Conservation (phyloP, 1,139 yeast genomes). For the Pichia norvegensis region DNA sequence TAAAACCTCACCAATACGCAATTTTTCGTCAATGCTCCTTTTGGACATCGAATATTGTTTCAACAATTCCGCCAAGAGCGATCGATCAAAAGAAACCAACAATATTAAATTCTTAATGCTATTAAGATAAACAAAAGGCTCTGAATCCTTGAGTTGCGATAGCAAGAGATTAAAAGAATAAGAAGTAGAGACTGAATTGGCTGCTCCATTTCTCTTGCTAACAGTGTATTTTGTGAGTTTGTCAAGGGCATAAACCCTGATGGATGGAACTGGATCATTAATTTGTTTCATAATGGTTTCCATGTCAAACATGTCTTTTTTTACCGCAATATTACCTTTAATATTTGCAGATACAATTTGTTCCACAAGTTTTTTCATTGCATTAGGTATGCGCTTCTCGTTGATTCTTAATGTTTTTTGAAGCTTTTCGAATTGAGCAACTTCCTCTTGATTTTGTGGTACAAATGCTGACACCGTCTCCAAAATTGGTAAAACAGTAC, state of each 20-base stretch:
- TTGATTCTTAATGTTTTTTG: constrained; percentile 6
- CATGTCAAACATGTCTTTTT: constrained; percentile 6
- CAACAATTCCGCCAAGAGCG: constrained; percentile 30
- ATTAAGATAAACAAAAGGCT: constrained; percentile 80
- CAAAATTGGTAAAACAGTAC: constrained; percentile 20
- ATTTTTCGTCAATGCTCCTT: constrained; percentile 49
- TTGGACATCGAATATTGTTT: constrained; percentile 14
- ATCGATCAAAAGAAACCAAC: constrained; percentile 34
- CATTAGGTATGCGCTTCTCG: constrained; percentile 2
- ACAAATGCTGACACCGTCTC: constrained; percentile 6
- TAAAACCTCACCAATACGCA: constrained; percentile 77
- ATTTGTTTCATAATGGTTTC: constrained; percentile 58
- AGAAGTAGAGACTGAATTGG: constrained; percentile 38
- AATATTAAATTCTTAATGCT: constrained; percentile 71
- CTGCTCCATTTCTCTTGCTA: constrained; percentile 29
- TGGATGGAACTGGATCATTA: constrained; percentile 74
- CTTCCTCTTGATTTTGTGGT: constrained; percentile 3
- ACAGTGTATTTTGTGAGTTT: constrained; percentile 53
- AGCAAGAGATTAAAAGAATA: constrained; percentile 57
- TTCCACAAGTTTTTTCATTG: constrained; percentile 3
- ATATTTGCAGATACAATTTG: constrained; percentile 3
- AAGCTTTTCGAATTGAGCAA: constrained; percentile 9
- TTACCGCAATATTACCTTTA: not conserved
- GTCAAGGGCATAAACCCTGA: constrained; percentile 78
- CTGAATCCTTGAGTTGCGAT: constrained; percentile 63